Base-by-base conservation (phyloP, 2,329 filamentous ascomycete genomes). In the Fusarium keratoplasticum region DNA sequence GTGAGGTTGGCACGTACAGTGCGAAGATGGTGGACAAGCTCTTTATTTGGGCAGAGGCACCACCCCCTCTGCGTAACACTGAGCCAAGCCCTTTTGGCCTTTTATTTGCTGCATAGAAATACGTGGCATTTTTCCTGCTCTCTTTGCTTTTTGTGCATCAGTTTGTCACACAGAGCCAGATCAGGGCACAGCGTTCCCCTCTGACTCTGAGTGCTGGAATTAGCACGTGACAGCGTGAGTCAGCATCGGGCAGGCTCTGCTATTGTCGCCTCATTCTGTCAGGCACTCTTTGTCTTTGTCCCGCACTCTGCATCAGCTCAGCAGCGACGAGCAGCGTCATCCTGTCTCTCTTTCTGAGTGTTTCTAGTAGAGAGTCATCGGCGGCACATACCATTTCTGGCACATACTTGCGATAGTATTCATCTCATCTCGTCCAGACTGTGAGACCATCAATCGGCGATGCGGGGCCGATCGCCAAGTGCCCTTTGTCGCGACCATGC, bases 401-500 rank as follows among this genome's bases (percentile, higher is more conserved):
- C 25, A 29, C 18, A 31, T 31, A 13, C 47, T 52, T 52, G 47
- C 47, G 25, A 52, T 29, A 52, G 47, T n/a, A 52, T 52, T 52
- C 47, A 52, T 31, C 25, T 52, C 25, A n/a, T 52, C 27, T 31
- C 25, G 11, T 31, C 25, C 29, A 68, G 63, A 40, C 52, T 5
- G 52, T 33, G 35, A 33, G 31, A 22, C n/a, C 52, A 62, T 55
- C 64, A 40, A 18, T 29, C 44, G 60, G 73, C 64, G 61, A 75
- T 76, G 73, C 71, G 69, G 60, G 62, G 61, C 62, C 61, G 33
- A 42, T 66, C 54, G 65, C 64, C 54, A 52, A 29, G 54, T 55
- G 52, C 66, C 47, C 62, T 59, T 38, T 60, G 70, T 50, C 58
- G 65, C 52, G 63, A 76, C 54, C 52, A 76, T 76, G 66, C 74